Conservation (phyloP, 805 yeast species). For the Wickerhamomyces mucosus region DNA sequence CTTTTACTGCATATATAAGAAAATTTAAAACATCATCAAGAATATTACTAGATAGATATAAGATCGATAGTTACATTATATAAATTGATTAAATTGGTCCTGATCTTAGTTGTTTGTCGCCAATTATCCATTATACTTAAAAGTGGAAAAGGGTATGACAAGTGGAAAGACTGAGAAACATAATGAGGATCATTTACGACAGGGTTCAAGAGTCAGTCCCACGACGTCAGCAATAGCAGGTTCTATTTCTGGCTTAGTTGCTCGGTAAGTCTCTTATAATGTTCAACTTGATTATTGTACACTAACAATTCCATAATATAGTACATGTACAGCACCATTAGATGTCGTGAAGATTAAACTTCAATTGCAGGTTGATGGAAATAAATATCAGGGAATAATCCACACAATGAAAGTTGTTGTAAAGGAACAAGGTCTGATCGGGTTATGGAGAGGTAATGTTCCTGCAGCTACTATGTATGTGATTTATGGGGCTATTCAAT, state of each 20-base stretch:
- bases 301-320: slow-evolving; percentile 10
- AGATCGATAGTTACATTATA: no score
- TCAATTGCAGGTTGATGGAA: slow-evolving; percentile 40
- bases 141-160: no score
- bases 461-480: slow-evolving; percentile 87
- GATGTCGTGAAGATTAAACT: slow-evolving; percentile 72
- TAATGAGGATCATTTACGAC: slow-evolving; percentile 32
- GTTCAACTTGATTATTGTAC: not conserved
- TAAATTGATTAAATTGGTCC: no score
- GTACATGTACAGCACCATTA: slow-evolving; percentile 64
- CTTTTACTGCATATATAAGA: no score
- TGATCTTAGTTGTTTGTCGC: no score
- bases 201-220: slow-evolving; percentile 33
- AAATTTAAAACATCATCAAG: no score
- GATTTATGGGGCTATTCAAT: slow-evolving; percentile 78
- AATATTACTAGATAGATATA: no score
- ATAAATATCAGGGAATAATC: slow-evolving; percentile 26
- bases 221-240: slow-evolving; percentile 35
- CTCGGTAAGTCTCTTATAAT: slow-evolving; percentile 23
- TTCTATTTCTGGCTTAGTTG: slow-evolving; percentile 35
- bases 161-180: not conserved
- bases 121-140: no score
- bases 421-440: slow-evolving; percentile 57
- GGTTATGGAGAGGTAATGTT: slow-evolving; percentile 93
- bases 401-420: slow-evolving; percentile 34